These are phyloP conservation scores for Cutaneotrichosporon daszewskae DNA, from an alignment of 1,284 basidiomycete genomes.

Conservation along the genomic window DNA sequence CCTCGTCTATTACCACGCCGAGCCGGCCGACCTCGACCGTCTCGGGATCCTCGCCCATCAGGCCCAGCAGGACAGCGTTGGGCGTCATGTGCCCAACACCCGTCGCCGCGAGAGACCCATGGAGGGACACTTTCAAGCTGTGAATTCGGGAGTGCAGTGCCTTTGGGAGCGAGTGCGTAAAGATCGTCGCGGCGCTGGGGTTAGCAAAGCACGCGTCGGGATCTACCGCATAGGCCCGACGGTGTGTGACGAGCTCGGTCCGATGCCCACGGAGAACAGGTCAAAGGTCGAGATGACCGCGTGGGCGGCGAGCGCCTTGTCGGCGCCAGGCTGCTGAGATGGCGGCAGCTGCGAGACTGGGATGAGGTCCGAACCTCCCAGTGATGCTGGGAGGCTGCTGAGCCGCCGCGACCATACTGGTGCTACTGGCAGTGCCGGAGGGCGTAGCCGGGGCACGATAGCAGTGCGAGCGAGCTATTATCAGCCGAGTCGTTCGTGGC, in stretches of 20 bases:
- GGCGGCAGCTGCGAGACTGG: constrained; percentile 11
- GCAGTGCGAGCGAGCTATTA: no score
- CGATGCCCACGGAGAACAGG: constrained; percentile 82
- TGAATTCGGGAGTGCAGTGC: constrained; percentile 54
- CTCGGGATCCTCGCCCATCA: constrained; percentile 61
- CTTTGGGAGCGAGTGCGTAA: constrained; percentile 21
- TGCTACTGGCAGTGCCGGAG: no score
- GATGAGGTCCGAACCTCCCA: not conserved
- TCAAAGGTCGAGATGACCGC: constrained; percentile 91
- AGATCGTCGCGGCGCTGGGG: constrained; percentile 14
- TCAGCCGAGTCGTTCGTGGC: no score
- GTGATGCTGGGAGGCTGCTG: not conserved
- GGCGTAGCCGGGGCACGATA: no score
- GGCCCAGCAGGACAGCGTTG: constrained; percentile 81
- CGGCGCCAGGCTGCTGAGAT: constrained; percentile 12
- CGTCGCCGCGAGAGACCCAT: constrained; percentile 53
- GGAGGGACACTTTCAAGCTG: constrained; percentile 76
- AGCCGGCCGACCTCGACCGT: constrained; percentile 35
- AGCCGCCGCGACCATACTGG: no score
- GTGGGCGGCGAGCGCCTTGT: constrained; percentile 55
- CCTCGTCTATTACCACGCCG: constrained; percentile 28
- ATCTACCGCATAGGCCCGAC: constrained; percentile 72
- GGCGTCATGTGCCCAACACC: constrained; percentile 87
- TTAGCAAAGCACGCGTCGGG: not conserved
- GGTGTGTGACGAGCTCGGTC: constrained; percentile 54